phyloP scores from a whole-genome alignment of 2,329 filamentous ascomycete genomes.

The Neoascochyta sp. region DNA sequence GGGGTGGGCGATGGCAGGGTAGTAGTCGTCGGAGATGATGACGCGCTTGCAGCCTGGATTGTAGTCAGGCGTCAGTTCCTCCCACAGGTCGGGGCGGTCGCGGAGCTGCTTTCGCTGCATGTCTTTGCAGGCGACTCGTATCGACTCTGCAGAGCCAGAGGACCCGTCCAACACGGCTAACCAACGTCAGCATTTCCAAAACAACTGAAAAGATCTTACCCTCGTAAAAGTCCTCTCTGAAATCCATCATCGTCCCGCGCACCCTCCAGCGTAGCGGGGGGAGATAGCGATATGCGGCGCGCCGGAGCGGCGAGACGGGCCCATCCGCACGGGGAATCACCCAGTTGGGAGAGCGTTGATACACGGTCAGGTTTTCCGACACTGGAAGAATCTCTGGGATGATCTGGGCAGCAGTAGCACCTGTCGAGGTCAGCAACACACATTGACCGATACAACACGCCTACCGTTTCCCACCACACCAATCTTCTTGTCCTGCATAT shows the following conservation, averaged over 20 bases:
- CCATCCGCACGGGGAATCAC: conserved; percentile 53
- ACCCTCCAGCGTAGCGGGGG: conserved; percentile 51
- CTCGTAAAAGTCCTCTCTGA: conserved; percentile 49
- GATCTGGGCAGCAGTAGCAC: conserved; percentile 58
- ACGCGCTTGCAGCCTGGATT: conserved; percentile 54
- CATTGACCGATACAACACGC: background rate
- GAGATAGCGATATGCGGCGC: conserved; percentile 48
- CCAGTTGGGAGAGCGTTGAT: conserved; percentile 59
- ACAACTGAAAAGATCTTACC: too few species aligned
- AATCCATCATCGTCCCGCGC: conserved; percentile 53
- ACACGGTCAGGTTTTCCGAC: conserved; percentile 51
- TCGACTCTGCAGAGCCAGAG: conserved; percentile 41
- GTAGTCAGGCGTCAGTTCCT: conserved; percentile 54
- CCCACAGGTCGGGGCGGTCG: conserved; percentile 49
- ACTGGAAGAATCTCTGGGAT: conserved; percentile 54
- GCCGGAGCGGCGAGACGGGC: conserved; percentile 43
- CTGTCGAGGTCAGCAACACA: conserved; percentile 18
- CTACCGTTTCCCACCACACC: conserved; percentile 58
- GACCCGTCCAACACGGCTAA: conserved; percentile 44
- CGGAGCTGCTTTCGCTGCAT: conserved; percentile 49
- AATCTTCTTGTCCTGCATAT: conserved; percentile 53
- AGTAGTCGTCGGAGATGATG: conserved; percentile 56
- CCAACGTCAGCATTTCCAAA: too few species aligned
- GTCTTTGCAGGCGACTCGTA: conserved; percentile 36
- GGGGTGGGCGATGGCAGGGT: conserved; percentile 45